Base-by-base conservation (phyloP, 2,329 filamentous ascomycete genomes). In the Colletotrichum chlorophyti region DNA sequence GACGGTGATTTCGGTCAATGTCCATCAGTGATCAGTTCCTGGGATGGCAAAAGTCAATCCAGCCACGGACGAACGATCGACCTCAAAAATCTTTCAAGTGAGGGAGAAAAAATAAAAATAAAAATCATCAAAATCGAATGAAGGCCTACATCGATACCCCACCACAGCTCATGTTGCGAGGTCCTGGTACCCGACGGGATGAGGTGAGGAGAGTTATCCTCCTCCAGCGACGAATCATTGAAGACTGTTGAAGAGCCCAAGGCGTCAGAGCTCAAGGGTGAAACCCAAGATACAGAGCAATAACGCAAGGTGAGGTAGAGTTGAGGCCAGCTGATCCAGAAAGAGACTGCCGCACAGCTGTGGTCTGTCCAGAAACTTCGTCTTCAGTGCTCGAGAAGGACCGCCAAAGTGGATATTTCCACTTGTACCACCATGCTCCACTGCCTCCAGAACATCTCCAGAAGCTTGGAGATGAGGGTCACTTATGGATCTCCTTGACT, bases 11-110 rank as follows among this genome's bases (percentile, higher is more conserved):
- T 59, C 42, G 43, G 42, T 42, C 50, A 11, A 31, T 29, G 51
- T 23, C 51, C 31, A 59, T 59, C 55, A 42, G n/a, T 59, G 24
- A 59, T 59, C 55, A 42, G n/a, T 59, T 55, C 51, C 55, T 34
- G 35, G 42, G 34, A 45, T 12, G 45, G 55, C 23, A 41, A 48
- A 32, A 23, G 17, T 32, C 21, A 42, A 27, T 34, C 49, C 40
- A 53, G 34, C 35, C 54, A 54, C 50, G 15, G 27, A 29, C 19
- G 35, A 55, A n/a, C 14, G 42, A 54, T 54, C 29, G 42, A 32
- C 29, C 27, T 15, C n/a, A 12, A n/a, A 54, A 47, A 19, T 35
- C 24, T 35, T 27, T 47, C 23, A 31, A 43, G 9, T 41, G 49
- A 53, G 27, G 10, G 32, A 32, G n/a, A 31, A 10, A n/a, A 21